Evolutionary conservation across 2,329 filamentous ascomycete species (phyloP).

Genomic region (Knufia petricola): DNA sequence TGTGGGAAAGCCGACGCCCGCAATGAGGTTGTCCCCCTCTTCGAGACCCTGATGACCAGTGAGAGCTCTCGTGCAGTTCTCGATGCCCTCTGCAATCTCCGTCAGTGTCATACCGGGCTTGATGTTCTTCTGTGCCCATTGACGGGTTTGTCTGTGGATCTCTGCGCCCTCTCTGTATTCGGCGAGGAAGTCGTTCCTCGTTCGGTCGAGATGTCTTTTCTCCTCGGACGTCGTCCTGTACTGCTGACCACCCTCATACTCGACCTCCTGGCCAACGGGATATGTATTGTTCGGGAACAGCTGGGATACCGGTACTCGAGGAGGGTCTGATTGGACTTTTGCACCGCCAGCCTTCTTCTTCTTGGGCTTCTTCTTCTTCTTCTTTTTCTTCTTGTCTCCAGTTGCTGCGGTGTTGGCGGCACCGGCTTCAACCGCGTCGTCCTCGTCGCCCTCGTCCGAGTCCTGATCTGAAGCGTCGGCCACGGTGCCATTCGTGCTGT

Average conservation of each 20-base stretch:
- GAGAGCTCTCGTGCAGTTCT: conserved; percentile 67
- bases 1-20: conserved; percentile 78
- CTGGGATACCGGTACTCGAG: conserved; percentile 61
- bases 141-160: conserved; percentile 76
- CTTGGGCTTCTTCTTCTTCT: conserved; percentile 81
- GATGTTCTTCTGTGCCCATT: conserved; percentile 71
- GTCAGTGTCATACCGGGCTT: conserved; percentile 72
- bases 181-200: conserved; percentile 67
- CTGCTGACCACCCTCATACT: conserved; percentile 67
- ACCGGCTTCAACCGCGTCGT: conserved; percentile 35
- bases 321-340: conserved; percentile 66
- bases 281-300: conserved; percentile 65
- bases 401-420: conserved; percentile 24
- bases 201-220: conserved; percentile 70
- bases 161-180: conserved; percentile 82
- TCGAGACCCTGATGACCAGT: conserved; percentile 67
- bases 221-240: conserved; percentile 76
- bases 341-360: conserved; percentile 54
- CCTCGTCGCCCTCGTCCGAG: conserved; percentile 46
- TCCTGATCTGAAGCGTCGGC: conserved; percentile 41
- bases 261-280: conserved; percentile 67
- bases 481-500: conserved; percentile 29
- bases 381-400: conserved; percentile 35
- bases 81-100: conserved; percentile 79
- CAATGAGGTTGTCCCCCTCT: conserved; percentile 67